Evolutionary conservation across 768 basidiomycete genomes (phyloP), one percentile per base, ranked within the genome.

Genomic region (Suillus subalutaceus): DNA sequence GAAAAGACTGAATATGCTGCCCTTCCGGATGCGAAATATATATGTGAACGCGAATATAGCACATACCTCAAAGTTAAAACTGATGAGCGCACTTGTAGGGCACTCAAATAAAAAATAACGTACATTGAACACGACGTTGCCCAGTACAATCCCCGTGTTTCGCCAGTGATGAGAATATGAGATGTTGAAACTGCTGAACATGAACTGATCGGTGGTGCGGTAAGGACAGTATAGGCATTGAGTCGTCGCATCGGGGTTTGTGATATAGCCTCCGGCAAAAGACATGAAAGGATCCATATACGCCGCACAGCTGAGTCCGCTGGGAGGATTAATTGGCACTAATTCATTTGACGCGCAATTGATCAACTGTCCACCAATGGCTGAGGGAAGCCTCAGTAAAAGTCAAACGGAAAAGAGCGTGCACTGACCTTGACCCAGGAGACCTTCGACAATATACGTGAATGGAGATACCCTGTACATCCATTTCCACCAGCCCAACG

Each of bases 151-250:
- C 3, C 87, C 86, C 58, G 86, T 75, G 73, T 89, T 78, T 44
- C 86, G 76, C 87, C 86, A 89, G 30, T 77, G 78, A 61, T 86
- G 76, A 69, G 79, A 66, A 67, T 88, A 90, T 57, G 71, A 80
- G 65, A 91, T 88, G 70, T 87, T 88, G 78, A 92, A 89, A 67
- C 12, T 64, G n/a, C n/a, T 53, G 9, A 55, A 60, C 48, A 83
- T 66, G 72, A 77, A 80, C 59, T 83, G 72, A 69, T 90, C 83
- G 5, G 88, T 88, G 3, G 79, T 83, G 9, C 79, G 69, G 37
- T 81, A 80, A 1, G 85, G 77, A 68, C 90, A 91, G 75, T 85
- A 90, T 26, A 79, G 65, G 72, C 90, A 92, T 53, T 71, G 75
- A n/a, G 75, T 65, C 0, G 84, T 83, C 4, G 88, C 85, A n/a